Evolutionary conservation across 73 alveolate species (phyloP).

Genomic region (Tetrahymena borealis): DNA sequence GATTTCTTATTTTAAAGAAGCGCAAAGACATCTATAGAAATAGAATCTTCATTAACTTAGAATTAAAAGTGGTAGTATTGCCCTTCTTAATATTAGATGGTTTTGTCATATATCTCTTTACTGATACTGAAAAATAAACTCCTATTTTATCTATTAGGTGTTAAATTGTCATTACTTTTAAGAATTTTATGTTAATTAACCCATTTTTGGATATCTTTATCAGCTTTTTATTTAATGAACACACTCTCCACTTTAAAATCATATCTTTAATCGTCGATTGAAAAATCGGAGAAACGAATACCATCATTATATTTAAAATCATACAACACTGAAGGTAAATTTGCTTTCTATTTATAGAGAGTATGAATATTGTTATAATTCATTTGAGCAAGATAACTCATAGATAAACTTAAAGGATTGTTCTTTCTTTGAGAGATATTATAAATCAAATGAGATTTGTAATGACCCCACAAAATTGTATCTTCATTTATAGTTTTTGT

Average conservation of each 20-base stretch:
- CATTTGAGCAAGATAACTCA: neutral
- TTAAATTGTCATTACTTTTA: neutral
- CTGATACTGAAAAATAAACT: neutral
- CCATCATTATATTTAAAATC: neutral
- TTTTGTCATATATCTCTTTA: neutral
- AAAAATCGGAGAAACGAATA: neutral
- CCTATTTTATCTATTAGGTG: neutral
- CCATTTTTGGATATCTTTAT: neutral
- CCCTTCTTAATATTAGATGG: neutral
- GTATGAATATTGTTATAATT: neutral
- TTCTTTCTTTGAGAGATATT: neutral
- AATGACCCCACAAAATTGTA: neutral
- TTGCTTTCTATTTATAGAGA: neutral
- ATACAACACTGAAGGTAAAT: neutral
- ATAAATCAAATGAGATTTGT: neutral
- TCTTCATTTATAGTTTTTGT: neutral
- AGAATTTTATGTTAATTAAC: neutral
- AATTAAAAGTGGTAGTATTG: neutral
- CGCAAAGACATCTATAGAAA: neutral
- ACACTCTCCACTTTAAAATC: neutral
- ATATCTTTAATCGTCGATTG: neutral
- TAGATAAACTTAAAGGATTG: neutral
- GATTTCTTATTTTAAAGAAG: neutral
- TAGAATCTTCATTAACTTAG: neutral
- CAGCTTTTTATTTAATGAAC: neutral